Conservation (phyloP, 2,329 filamentous ascomycete genomes). For the Cryphonectria japonica region DNA sequence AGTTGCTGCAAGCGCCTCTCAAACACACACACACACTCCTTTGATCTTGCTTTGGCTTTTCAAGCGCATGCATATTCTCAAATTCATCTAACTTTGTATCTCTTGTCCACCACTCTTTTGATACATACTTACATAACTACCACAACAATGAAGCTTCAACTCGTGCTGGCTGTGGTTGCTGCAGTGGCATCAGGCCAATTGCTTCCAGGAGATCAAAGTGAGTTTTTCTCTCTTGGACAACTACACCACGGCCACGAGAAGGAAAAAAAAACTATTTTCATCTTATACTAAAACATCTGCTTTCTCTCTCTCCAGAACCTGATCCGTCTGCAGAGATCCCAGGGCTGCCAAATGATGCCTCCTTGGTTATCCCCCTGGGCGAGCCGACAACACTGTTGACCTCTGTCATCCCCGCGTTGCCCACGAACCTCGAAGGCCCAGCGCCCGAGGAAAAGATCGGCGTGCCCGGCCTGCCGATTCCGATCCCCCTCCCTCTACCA, state of each 20-base stretch:
- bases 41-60: not conserved
- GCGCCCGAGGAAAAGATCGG: not conserved
- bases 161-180: not conserved
- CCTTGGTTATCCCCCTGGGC: too few species aligned
- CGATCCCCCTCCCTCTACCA: not conserved
- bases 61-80: not conserved
- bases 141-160: not conserved
- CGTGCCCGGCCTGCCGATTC: not conserved
- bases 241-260: not conserved
- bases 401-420: not conserved
- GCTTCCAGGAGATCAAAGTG: not conserved
- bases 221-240: not conserved
- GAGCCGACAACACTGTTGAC: not conserved
- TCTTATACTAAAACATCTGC: not conserved
- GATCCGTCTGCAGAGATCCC: too few species aligned
- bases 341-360: too few species aligned
- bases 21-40: not conserved
- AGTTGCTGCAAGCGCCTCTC: not conserved
- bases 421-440: not conserved
- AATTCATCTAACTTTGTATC: not conserved
- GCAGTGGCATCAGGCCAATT: not conserved
- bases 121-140: not conserved
- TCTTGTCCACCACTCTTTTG: not conserved
- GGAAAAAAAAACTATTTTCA: not conserved
- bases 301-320: not conserved